Evolutionary conservation across 1,284 basidiomycete genomes (phyloP).

Genomic region (Ceratobasidium sp.): DNA sequence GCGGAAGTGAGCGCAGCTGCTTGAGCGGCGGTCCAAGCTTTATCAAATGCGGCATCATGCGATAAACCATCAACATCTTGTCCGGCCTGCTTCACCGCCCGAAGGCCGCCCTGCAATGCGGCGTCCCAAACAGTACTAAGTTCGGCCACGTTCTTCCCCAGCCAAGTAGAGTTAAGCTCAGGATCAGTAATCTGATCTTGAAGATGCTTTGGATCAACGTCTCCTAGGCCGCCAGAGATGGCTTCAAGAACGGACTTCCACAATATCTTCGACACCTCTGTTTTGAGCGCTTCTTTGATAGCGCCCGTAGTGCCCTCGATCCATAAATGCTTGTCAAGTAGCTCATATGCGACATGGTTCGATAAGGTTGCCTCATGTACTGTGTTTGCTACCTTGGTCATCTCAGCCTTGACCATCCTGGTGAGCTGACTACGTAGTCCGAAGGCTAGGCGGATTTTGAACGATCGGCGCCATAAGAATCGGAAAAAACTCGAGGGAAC

Average conservation of each 20-base stretch:
- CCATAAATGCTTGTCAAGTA: constrained; percentile 3
- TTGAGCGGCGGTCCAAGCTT: constrained; percentile 1
- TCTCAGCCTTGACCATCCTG: background rate
- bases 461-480: background rate
- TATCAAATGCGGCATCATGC: background rate
- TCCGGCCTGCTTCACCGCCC: background rate
- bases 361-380: background rate
- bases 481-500: background rate
- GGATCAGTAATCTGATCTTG: background rate
- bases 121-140: constrained; percentile 1
- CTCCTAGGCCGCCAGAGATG: background rate
- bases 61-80: background rate
- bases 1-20: background rate
- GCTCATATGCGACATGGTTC: background rate
- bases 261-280: background rate
- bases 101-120: background rate
- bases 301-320: background rate
- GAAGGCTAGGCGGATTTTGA: background rate
- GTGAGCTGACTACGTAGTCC: background rate
- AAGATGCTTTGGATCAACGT: background rate
- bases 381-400: background rate
- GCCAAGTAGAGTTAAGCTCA: background rate
- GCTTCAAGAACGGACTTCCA: constrained; percentile 10
- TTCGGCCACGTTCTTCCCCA: constrained; percentile 1
- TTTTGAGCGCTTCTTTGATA: background rate